Conservation (phyloP, 345 rosid genomes). For the Laguncularia racemosa region DNA sequence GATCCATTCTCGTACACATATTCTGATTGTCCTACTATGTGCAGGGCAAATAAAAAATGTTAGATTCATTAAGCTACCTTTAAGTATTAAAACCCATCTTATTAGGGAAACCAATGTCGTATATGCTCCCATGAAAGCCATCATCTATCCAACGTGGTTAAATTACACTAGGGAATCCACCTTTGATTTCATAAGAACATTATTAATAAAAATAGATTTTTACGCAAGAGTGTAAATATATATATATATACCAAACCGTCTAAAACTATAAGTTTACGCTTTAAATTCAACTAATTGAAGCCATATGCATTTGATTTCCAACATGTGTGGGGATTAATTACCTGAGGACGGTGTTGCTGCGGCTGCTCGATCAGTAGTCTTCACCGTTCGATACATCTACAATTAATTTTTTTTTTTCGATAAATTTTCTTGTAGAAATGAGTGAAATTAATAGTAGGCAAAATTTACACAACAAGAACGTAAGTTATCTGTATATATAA, state of each 20-base stretch:
- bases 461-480: too few species aligned
- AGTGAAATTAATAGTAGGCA: not conserved
- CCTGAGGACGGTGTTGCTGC: conserved; percentile 70
- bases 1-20: conserved; percentile 65
- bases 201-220: too few species aligned
- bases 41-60: too few species aligned
- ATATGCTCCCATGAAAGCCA: not conserved
- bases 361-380: conserved; percentile 67
- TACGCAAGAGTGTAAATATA: too few species aligned
- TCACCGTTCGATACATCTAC: conserved; percentile 80
- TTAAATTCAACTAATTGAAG: too few species aligned
- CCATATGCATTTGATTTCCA: not conserved
- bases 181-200: too few species aligned
- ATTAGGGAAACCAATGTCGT: too few species aligned
- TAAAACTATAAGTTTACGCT: too few species aligned
- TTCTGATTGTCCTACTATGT: conserved; percentile 49
- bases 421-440: not conserved
- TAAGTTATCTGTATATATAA: too few species aligned
- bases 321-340: conserved; percentile 1
- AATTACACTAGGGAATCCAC: not conserved
- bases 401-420: not conserved
- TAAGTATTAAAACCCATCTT: too few species aligned
- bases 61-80: too few species aligned
- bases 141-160: not conserved
- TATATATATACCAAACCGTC: too few species aligned